These are phyloP conservation scores for Sisymbrium irio DNA, from an alignment of 345 rosid genomes.

Conservation along the genomic window DNA sequence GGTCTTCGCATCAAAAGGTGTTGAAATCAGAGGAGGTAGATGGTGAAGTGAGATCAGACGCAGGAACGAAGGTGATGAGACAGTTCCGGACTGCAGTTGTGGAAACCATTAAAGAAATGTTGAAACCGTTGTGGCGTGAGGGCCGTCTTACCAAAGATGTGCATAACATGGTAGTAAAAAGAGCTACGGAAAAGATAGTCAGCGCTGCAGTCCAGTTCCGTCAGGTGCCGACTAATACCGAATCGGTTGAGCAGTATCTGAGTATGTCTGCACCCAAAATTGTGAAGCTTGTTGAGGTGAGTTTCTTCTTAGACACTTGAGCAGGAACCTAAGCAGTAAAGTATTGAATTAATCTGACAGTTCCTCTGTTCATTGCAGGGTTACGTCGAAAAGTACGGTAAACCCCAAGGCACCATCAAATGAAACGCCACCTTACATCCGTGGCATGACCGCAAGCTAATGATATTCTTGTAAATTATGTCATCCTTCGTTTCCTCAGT, in stretches of 20 bases:
- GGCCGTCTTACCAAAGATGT: slow-evolving; percentile 81
- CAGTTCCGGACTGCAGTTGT: slow-evolving; percentile 62
- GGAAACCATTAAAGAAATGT: slow-evolving; percentile 59
- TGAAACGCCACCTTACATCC: not conserved
- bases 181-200: slow-evolving; percentile 70
- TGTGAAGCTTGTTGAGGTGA: slow-evolving; percentile 80
- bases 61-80: slow-evolving; percentile 48
- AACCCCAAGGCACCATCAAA: slow-evolving; percentile 46
- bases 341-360: slow-evolving; percentile 20
- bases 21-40: slow-evolving; percentile 41
- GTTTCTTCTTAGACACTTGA: slow-evolving; percentile 26
- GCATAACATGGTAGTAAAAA: slow-evolving; percentile 75
- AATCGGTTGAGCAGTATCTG: slow-evolving; percentile 59
- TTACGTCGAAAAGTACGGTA: slow-evolving; percentile 62
- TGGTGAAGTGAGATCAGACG: slow-evolving; percentile 47
- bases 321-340: not conserved
- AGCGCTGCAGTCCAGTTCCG: slow-evolving; percentile 49
- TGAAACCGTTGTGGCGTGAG: slow-evolving; percentile 84
- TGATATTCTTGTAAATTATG: slow-evolving; percentile 27
- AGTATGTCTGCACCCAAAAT: slow-evolving; percentile 52
- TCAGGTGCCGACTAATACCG: slow-evolving; percentile 56
- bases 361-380: slow-evolving; percentile 55
- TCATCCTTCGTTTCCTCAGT: slow-evolving; percentile 5
- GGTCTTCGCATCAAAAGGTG: slow-evolving; percentile 42
- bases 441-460: slow-evolving; percentile 12